Evolutionary conservation across 495 filamentous ascomycete genomes (phyloP).

Genomic region (Xylaria acuta): DNA sequence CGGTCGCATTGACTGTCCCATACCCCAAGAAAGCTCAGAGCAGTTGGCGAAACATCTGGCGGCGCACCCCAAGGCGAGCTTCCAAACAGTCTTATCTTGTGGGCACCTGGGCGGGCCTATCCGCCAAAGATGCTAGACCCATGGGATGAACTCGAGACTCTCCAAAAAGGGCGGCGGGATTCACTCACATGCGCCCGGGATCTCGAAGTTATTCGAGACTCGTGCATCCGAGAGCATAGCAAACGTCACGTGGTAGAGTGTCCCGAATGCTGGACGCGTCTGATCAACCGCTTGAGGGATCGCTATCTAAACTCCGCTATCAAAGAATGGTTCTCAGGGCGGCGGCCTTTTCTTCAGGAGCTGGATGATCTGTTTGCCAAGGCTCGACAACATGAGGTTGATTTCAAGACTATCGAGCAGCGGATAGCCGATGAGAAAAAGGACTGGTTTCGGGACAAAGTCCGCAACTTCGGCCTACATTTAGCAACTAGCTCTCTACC

Average conservation of each 20-base stretch:
- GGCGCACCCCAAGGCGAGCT: neutral
- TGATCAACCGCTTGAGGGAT: conserved; percentile 46
- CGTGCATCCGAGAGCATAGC: conserved; percentile 38
- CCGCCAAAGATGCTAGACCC: conserved; percentile 38
- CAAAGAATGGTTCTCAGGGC: conserved; percentile 53
- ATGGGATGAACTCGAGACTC: conserved; percentile 44
- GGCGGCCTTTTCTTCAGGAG: conserved; percentile 47
- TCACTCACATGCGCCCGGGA: conserved; percentile 38
- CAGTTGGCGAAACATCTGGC: neutral
- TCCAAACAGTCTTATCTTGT: neutral
- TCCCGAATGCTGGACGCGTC: conserved; percentile 44
- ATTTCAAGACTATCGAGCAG: conserved; percentile 46
- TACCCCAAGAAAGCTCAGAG: neutral
- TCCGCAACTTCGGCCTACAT: conserved; percentile 41
- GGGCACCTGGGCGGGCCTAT: conserved; percentile 20
- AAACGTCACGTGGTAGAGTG: conserved; percentile 47
- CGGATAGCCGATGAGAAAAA: conserved; percentile 50
- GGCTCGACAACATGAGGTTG: conserved; percentile 44
- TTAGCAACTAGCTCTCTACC: conserved; percentile 32
- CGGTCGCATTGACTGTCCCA: neutral
- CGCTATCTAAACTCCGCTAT: conserved; percentile 43
- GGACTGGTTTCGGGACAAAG: conserved; percentile 51
- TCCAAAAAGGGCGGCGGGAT: conserved; percentile 35
- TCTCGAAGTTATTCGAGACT: conserved; percentile 32
- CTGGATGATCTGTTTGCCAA: conserved; percentile 48